phyloP scores from a whole-genome alignment of 257 asterid species.

The Solanum sitiens region DNA sequence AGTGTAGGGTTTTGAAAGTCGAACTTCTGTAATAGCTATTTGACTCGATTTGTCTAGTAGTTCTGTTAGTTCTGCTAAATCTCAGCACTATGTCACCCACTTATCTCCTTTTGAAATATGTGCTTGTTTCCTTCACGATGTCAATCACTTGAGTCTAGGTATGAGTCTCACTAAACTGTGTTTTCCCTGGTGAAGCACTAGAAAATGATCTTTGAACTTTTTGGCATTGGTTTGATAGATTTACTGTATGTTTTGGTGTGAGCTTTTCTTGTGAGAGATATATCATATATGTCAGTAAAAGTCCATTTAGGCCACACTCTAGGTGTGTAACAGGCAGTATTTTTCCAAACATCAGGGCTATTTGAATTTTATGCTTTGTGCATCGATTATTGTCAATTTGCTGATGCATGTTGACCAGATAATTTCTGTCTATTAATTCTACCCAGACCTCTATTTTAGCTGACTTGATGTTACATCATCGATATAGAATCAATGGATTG shows the following conservation, averaged over 20 bases:
- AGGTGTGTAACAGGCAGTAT: background rate
- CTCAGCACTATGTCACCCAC: background rate
- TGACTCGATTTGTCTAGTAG: background rate
- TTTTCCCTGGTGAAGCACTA: background rate
- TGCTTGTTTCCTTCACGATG: background rate
- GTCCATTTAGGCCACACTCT: background rate
- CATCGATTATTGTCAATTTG: background rate
- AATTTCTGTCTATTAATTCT: background rate
- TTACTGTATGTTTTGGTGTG: background rate
- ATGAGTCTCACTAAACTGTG: background rate
- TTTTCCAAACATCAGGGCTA: background rate
- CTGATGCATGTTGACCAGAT: background rate
- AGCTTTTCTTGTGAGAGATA: background rate
- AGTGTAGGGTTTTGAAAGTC: background rate
- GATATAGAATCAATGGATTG: conserved; percentile 52
- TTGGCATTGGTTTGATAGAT: background rate
- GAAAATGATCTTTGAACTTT: background rate
- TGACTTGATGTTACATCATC: background rate
- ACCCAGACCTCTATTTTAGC: background rate
- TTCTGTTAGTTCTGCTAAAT: background rate
- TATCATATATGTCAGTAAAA: background rate
- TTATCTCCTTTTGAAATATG: background rate
- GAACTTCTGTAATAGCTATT: background rate
- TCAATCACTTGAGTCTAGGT: background rate
- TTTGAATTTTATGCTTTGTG: background rate